A percentile compares a stretch with the other conserved stretches of the same genome.
These are phyloP conservation scores for Fonsecaea multimorphosa DNA, from an alignment of 2,329 filamentous ascomycete species.

Conservation along the genomic window DNA sequence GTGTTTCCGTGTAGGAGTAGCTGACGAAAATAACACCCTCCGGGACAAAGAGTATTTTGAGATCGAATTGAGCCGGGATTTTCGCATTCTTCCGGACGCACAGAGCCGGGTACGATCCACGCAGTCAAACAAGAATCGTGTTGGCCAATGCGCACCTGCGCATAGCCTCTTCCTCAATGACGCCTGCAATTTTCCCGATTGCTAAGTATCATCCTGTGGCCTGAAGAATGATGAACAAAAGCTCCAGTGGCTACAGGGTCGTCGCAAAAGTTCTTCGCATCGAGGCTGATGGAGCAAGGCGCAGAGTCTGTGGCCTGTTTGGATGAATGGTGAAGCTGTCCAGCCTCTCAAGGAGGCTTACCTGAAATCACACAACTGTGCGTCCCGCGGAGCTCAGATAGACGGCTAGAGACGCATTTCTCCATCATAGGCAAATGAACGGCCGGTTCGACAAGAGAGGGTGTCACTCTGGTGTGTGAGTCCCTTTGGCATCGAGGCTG, in stretches of 20 bases:
- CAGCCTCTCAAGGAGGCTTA: neutral
- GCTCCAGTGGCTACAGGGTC: neutral
- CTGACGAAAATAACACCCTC: neutral
- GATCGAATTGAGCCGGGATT: neutral
- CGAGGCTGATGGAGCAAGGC: neutral
- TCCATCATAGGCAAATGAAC: neutral
- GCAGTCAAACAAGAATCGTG: neutral
- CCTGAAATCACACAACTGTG: neutral
- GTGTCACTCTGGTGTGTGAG: slow-evolving; percentile 9
- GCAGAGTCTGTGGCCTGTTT: neutral
- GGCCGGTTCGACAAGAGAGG: neutral
- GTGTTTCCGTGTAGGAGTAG: neutral
- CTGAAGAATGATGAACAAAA: neutral
- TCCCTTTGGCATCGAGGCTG: slow-evolving; percentile 1
- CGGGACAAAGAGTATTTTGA: neutral
- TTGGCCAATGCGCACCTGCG: neutral
- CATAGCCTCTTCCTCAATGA: neutral
- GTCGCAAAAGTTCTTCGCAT: neutral
- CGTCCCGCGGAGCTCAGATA: neutral
- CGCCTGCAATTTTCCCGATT: neutral
- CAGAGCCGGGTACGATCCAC: neutral
- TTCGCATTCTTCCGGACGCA: neutral
- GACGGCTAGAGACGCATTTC: neutral
- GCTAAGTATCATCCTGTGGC: neutral
- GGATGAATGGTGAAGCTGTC: neutral